These are phyloP conservation scores for Bipolaris victoriae DNA, from an alignment of 2,329 filamentous ascomycete genomes.

Conservation along the genomic window DNA sequence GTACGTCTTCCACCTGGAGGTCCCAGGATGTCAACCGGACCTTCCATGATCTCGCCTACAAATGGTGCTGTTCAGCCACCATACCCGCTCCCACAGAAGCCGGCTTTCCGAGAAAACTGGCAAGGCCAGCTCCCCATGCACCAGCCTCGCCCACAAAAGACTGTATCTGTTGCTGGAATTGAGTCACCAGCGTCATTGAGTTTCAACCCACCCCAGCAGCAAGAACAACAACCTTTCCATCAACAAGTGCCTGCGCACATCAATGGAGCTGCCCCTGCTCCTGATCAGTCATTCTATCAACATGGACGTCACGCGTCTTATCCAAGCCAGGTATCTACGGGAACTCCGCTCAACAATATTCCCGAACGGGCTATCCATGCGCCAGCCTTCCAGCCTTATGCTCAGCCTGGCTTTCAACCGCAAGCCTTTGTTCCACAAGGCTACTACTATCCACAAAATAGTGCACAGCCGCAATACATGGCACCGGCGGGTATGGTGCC, in stretches of 20 bases:
- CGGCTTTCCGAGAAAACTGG: slow-evolving; percentile 65
- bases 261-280: slow-evolving; percentile 61
- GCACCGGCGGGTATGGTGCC: slow-evolving; percentile 58
- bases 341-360: slow-evolving; percentile 87
- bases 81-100: slow-evolving; percentile 61
- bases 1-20: slow-evolving; percentile 78
- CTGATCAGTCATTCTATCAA: slow-evolving; percentile 56
- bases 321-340: slow-evolving; percentile 71
- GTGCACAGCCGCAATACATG: slow-evolving; percentile 51
- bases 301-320: slow-evolving; percentile 74
- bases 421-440: slow-evolving; percentile 49
- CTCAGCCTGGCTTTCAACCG: slow-evolving; percentile 61
- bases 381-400: slow-evolving; percentile 78
- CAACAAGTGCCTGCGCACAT: slow-evolving; percentile 88
- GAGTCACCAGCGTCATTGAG: slow-evolving; percentile 75
- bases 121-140: slow-evolving; percentile 76
- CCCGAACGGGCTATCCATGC: slow-evolving; percentile 92
- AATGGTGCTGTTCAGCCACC: slow-evolving; percentile 54
- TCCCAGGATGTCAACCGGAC: slow-evolving; percentile 45
- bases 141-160: slow-evolving; percentile 92
- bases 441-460: slow-evolving; percentile 68
- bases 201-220: slow-evolving; percentile 65
- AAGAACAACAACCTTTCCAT: slow-evolving; percentile 86
- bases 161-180: slow-evolving; percentile 90
- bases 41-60: slow-evolving; percentile 41